These are phyloP conservation scores for Dentipellis fragilis DNA, from an alignment of 768 basidiomycete species.

Conservation along the genomic window DNA sequence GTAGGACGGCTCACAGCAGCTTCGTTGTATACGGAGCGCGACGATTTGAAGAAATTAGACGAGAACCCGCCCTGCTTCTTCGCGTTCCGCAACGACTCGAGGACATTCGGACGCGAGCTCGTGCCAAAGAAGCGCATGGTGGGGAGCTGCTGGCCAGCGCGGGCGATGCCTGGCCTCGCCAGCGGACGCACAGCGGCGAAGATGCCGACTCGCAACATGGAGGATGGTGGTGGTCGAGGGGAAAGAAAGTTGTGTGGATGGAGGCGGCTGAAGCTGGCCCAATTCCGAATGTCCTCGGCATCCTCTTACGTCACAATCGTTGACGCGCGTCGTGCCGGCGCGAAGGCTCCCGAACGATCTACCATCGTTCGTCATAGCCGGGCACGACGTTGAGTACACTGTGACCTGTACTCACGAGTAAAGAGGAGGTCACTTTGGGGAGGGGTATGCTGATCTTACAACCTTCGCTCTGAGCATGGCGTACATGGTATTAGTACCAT, in stretches of 20 bases:
- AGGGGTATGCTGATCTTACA: too few species aligned
- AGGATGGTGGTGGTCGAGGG: conserved; percentile 1
- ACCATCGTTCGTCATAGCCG: too few species aligned
- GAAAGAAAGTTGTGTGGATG: not conserved
- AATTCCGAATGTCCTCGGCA: not conserved
- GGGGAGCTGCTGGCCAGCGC: conserved; percentile 13
- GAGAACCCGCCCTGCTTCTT: conserved; percentile 16
- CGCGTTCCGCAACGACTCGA: conserved; percentile 16
- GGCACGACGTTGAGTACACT: too few species aligned
- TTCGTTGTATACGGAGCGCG: conserved; percentile 44
- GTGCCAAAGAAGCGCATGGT: conserved; percentile 22
- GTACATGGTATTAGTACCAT: too few species aligned
- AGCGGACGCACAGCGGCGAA: conserved; percentile 16
- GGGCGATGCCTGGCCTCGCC: conserved; percentile 12
- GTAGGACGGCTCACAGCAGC: conserved; percentile 27
- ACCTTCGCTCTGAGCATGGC: too few species aligned
- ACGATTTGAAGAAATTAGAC: conserved; percentile 16
- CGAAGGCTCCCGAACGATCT: too few species aligned
- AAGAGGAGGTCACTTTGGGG: too few species aligned
- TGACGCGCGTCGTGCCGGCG: too few species aligned
- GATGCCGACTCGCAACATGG: conserved; percentile 20
- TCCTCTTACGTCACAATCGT: not conserved
- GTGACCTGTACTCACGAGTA: too few species aligned
- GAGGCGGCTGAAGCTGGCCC: not conserved
- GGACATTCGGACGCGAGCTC: conserved; percentile 21